A percentile compares a stretch with the other conserved stretches of the same genome.
These are phyloP conservation scores for Podosphaera xanthii DNA, from an alignment of 2,329 filamentous ascomycete species.

Conservation along the genomic window DNA sequence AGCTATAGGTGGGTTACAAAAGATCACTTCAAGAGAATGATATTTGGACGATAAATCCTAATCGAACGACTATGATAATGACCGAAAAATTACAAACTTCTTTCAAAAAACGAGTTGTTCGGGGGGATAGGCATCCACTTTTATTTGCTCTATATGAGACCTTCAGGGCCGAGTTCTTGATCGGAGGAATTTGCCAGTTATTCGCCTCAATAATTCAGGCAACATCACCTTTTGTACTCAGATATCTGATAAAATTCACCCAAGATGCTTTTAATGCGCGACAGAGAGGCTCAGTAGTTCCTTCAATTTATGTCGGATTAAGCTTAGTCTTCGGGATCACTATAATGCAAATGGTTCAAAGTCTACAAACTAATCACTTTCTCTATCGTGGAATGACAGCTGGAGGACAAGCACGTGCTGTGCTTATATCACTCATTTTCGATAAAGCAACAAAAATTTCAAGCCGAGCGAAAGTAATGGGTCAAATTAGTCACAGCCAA, in stretches of 20 bases:
- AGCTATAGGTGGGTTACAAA: conserved; percentile 53
- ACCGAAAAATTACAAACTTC: conserved; percentile 40
- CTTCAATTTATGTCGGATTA: conserved; percentile 51
- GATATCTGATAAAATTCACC: conserved; percentile 72
- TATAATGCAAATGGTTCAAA: conserved; percentile 64
- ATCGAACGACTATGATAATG: conserved; percentile 48
- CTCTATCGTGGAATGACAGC: conserved; percentile 83
- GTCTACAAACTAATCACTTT: conserved; percentile 68
- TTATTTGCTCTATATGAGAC: conserved; percentile 68
- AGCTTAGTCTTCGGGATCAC: conserved; percentile 71
- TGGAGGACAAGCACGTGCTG: conserved; percentile 60
- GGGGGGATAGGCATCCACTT: conserved; percentile 50
- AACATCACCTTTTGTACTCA: conserved; percentile 61
- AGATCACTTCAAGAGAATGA: conserved; percentile 65
- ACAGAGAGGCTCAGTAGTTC: conserved; percentile 26
- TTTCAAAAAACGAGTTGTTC: conserved; percentile 43
- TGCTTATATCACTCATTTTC: conserved; percentile 69
- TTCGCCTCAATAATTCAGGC: conserved; percentile 54
- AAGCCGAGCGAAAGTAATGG: conserved; percentile 67
- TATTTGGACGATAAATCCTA: conserved; percentile 71
- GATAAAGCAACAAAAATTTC: conserved; percentile 84
- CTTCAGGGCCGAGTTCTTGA: conserved; percentile 62
- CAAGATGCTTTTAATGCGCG: conserved; percentile 52
- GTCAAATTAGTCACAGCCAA: conserved; percentile 21
- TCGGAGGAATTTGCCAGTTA: conserved; percentile 61